Evolutionary conservation across 2,329 filamentous ascomycete genomes (phyloP).

Genomic region (Amauroascus niger): DNA sequence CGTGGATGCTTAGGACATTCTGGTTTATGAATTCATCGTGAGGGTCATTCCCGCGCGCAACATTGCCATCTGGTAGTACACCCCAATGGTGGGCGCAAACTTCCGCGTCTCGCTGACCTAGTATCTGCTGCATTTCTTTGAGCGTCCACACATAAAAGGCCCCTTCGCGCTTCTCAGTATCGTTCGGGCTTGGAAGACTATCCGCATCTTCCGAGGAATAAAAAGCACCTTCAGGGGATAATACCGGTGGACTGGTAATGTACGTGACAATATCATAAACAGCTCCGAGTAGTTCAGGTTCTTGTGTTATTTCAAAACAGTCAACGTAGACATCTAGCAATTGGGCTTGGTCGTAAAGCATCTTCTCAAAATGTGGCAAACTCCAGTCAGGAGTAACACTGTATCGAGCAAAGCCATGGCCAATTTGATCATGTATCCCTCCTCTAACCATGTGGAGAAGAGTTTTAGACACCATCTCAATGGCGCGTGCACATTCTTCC

Average conservation of each 20-base stretch:
- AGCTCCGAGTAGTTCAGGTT: slow-evolving; percentile 64
- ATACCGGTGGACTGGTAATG: slow-evolving; percentile 61
- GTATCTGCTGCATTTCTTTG: slow-evolving; percentile 69
- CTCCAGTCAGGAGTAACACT: slow-evolving; percentile 89
- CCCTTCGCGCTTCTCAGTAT: slow-evolving; percentile 76
- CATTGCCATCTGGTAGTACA: slow-evolving; percentile 74
- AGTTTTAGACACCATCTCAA: slow-evolving; percentile 70
- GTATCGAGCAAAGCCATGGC: slow-evolving; percentile 71
- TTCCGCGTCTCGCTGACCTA: slow-evolving; percentile 58
- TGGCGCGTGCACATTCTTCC: slow-evolving; percentile 62
- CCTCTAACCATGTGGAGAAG: slow-evolving; percentile 66
- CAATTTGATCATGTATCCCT: slow-evolving; percentile 64
- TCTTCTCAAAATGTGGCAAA: slow-evolving; percentile 93
- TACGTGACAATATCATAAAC: slow-evolving; percentile 82
- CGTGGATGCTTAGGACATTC: slow-evolving; percentile 70
- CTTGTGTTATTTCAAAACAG: slow-evolving; percentile 61
- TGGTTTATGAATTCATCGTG: slow-evolving; percentile 92
- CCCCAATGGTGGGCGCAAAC: slow-evolving; percentile 78
- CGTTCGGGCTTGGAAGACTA: slow-evolving; percentile 62
- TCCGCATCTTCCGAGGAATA: slow-evolving; percentile 86
- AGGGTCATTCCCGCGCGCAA: slow-evolving; percentile 69
- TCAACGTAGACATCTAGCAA: slow-evolving; percentile 76
- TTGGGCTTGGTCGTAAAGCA: slow-evolving; percentile 86
- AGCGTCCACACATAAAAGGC: slow-evolving; percentile 92
- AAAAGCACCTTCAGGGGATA: slow-evolving; percentile 62